These are phyloP conservation scores for Chlorella ohadii DNA, from an alignment of 139 green algal genomes.

Conservation along the genomic window DNA sequence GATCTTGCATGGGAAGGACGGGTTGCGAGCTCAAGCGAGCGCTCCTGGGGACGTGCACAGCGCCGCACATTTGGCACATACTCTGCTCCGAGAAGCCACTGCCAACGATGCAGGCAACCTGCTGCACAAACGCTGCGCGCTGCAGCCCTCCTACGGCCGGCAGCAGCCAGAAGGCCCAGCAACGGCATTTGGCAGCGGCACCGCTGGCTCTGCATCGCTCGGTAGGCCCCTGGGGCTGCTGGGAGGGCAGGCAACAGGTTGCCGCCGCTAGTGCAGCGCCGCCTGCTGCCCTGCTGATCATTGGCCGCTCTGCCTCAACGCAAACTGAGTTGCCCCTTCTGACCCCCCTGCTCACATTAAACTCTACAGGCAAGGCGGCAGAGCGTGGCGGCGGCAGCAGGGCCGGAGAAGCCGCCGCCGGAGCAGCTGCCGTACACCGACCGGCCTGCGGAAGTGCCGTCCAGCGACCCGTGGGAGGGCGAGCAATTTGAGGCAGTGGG, in stretches of 20 bases:
- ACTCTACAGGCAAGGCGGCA: neutral
- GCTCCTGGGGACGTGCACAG: no score
- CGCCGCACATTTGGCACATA: no score
- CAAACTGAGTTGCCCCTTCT: neutral
- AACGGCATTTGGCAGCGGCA: no score
- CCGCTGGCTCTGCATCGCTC: neutral
- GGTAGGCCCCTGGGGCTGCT: neutral
- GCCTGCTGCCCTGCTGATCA: neutral
- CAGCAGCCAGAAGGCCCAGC: no score
- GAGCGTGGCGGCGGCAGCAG: neutral
- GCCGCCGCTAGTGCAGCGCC: neutral
- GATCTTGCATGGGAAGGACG: no score
- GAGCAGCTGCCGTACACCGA: neutral
- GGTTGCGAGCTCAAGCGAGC: no score
- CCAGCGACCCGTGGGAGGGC: conserved; percentile 25
- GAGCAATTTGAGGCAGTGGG: conserved; percentile 30
- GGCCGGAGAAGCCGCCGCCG: neutral
- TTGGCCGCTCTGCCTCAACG: neutral
- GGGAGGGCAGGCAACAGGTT: neutral
- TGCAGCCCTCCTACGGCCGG: neutral
- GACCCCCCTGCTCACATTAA: neutral
- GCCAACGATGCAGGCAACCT: no score
- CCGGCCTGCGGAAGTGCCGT: neutral
- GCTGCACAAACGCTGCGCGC: neutral
- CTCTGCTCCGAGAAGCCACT: no score